These are phyloP conservation scores for Gracilaria domingensis DNA, from an alignment of 23 red algal species.

Conservation along the genomic window DNA sequence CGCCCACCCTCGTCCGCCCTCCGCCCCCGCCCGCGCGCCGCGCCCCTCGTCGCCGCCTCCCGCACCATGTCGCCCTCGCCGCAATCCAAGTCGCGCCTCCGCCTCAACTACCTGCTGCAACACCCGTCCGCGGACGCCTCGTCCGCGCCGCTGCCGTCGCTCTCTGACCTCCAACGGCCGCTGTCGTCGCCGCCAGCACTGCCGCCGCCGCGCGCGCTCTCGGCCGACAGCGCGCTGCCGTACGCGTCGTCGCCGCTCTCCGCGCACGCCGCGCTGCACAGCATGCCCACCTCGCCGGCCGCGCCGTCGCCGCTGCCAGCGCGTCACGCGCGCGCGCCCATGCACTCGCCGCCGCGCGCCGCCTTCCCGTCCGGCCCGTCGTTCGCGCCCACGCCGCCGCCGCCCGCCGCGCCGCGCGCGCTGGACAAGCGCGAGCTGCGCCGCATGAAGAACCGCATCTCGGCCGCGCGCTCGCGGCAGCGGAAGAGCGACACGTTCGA, in stretches of 20 bases:
- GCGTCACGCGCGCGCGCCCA: not conserved
- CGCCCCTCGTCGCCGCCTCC: not conserved
- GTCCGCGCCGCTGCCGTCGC: conserved; percentile 23
- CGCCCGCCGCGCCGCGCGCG: not conserved
- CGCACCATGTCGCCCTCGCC: conserved; percentile 26
- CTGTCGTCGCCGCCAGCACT: conserved; percentile 7
- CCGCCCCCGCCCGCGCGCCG: not conserved
- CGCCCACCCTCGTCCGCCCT: not conserved
- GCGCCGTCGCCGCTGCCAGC: not conserved
- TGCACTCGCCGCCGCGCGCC: not conserved
- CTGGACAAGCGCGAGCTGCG: conserved; percentile 55
- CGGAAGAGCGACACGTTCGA: conserved; percentile 60
- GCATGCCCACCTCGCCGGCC: not conserved
- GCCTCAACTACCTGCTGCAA: conserved; percentile 1
- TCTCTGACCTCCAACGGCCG: conserved; percentile 26
- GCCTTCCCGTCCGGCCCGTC: conserved; percentile 15
- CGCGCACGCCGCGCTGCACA: not conserved
- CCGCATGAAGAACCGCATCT: conserved; percentile 64
- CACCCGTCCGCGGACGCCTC: not conserved
- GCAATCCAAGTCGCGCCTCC: conserved; percentile 19
- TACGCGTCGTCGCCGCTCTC: conserved; percentile 7
- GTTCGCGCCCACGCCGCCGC: conserved; percentile 19
- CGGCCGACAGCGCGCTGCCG: conserved; percentile 33
- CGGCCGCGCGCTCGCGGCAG: conserved; percentile 37
- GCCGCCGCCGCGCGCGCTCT: conserved; percentile 26